Conservation (phyloP, 192 early-diverging fungal genomes). For the Rhizoclosmatium sp. region DNA sequence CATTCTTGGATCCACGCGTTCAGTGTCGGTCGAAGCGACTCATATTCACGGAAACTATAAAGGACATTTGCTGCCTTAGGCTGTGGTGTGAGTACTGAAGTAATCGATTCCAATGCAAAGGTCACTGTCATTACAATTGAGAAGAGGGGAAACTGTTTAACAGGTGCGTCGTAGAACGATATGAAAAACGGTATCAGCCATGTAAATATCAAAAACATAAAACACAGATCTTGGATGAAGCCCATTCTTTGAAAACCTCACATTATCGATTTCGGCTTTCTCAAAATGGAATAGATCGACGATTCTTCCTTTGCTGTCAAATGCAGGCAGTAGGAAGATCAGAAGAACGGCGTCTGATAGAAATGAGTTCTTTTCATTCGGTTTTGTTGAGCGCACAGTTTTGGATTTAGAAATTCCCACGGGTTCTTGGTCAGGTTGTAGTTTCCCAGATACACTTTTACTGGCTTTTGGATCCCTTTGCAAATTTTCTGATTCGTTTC, state of each 20-base stretch:
- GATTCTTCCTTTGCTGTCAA: neutral
- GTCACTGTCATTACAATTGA: neutral
- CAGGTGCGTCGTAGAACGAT: neutral
- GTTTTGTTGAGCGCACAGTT: no score
- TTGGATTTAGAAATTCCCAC: no score
- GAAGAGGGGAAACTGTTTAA: neutral
- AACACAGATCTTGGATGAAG: conserved; percentile 4
- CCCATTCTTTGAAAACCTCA: neutral
- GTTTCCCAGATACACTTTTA: no score
- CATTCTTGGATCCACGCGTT: conserved; percentile 9
- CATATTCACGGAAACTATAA: conserved; percentile 11
- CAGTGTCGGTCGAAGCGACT: neutral
- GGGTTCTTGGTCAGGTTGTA: no score
- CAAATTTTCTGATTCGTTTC: no score
- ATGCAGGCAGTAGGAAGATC: neutral
- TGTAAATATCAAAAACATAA: neutral
- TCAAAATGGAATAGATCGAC: neutral
- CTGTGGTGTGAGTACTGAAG: conserved; percentile 9
- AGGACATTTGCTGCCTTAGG: neutral
- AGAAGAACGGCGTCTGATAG: neutral
- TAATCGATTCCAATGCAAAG: conserved; percentile 5
- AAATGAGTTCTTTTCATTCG: neutral
- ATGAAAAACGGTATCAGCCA: conserved; percentile 8
- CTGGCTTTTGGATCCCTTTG: no score
- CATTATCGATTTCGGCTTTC: neutral